phyloP scores from a whole-genome alignment of 345 rosid genomes.

The Balakata baccata region DNA sequence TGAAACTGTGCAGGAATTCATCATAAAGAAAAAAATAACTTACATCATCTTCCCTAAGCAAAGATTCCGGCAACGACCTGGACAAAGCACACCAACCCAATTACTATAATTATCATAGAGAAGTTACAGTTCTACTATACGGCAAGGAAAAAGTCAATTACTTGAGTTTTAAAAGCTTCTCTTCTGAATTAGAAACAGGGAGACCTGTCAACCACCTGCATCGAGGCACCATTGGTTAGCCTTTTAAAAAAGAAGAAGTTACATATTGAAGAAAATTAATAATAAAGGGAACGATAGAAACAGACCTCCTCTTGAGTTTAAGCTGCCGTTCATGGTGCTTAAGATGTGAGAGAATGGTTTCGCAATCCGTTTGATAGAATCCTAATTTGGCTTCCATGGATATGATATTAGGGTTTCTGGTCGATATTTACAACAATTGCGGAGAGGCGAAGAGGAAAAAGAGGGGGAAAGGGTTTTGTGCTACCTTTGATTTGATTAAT shows the following conservation, averaged over 20 bases:
- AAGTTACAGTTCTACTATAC: not conserved
- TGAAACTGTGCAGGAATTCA: not conserved
- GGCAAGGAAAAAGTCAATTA: slow-evolving; percentile 25
- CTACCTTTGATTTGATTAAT: too few relatives aligned
- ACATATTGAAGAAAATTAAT: not conserved
- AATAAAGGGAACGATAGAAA: not conserved
- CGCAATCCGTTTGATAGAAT: slow-evolving; percentile 34
- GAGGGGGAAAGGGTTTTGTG: not conserved
- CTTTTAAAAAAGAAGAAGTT: not conserved
- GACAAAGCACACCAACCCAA: slow-evolving; percentile 13
- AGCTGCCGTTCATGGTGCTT: slow-evolving; percentile 49
- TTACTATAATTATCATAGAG: not conserved
- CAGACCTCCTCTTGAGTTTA: slow-evolving; percentile 58
- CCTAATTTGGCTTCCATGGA: slow-evolving; percentile 22
- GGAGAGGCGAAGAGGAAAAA: not conserved
- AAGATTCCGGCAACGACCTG: slow-evolving; percentile 65
- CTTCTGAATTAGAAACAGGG: slow-evolving; percentile 35
- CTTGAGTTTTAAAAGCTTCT: slow-evolving; percentile 41
- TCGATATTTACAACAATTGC: not conserved
- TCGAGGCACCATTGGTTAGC: not conserved
- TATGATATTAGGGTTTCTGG: not conserved
- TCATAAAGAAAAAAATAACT: slow-evolving; percentile 27
- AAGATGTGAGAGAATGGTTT: slow-evolving; percentile 40
- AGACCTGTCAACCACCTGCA: slow-evolving; percentile 79
- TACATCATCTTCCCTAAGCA: slow-evolving; percentile 87